A percentile compares a stretch with the other conserved stretches of the same genome.
Evolutionary conservation across 768 basidiomycete species (phyloP).

Genomic region (Collybiopsis luxurians): DNA sequence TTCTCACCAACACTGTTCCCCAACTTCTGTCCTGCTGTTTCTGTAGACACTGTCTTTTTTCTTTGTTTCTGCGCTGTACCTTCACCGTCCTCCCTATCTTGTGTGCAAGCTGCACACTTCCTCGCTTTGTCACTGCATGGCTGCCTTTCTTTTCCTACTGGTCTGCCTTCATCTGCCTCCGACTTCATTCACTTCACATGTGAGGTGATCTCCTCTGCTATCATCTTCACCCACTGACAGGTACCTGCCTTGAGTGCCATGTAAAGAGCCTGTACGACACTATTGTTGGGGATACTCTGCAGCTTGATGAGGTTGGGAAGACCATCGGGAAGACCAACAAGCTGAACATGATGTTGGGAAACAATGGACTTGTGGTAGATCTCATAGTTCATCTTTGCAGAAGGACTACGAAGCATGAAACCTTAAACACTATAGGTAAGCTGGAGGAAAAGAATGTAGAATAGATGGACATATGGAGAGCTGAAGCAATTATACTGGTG

Average conservation of each 20-base stretch:
- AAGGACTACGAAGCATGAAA: background rate
- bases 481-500: background rate
- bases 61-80: no score
- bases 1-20: no score
- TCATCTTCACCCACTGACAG: background rate
- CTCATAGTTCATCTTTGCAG: conserved; percentile 13
- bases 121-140: no score
- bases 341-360: conserved; percentile 8
- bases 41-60: no score
- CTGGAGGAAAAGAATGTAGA: background rate
- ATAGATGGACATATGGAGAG: conserved; percentile 9
- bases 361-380: conserved; percentile 14
- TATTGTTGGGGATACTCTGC: background rate
- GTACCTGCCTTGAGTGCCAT: background rate
- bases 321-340: conserved; percentile 14
- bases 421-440: conserved; percentile 6
- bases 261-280: background rate
- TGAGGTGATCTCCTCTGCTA: background rate
- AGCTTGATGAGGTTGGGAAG: background rate
- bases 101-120: no score
- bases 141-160: no score
- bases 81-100: no score
- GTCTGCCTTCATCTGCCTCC: no score
- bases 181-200: no score
- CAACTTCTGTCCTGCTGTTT: no score